Conservation (phyloP, 2,329 filamentous ascomycete species). For the Aspergillus ochraceus region DNA sequence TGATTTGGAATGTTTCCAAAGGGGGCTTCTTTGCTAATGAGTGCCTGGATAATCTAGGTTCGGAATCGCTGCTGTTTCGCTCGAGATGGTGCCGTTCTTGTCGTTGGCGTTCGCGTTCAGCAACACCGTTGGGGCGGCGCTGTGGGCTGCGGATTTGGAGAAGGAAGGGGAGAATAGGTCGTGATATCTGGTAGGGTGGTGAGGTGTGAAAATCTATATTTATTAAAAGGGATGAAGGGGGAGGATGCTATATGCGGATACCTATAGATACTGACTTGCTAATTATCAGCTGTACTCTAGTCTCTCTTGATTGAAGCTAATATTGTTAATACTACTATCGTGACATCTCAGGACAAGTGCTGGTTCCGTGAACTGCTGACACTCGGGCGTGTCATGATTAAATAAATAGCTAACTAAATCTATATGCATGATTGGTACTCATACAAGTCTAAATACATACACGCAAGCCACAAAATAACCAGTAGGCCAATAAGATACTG, state of each 20-base stretch:
- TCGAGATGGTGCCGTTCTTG: constrained; percentile 81
- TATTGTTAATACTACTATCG: no score
- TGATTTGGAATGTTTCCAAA: no score
- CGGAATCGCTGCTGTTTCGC: constrained; percentile 76
- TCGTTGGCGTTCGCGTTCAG: constrained; percentile 88
- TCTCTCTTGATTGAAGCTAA: no score
- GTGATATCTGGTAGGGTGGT: not conserved
- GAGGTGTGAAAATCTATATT: no score
- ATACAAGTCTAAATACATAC: not conserved
- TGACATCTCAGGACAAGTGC: no score
- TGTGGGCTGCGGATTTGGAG: constrained; percentile 93
- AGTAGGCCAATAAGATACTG: not conserved
- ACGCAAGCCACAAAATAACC: not conserved
- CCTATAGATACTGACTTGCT: not conserved
- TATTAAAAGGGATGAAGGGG: not conserved
- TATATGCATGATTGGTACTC: not conserved
- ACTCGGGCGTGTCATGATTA: not conserved
- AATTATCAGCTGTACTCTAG: not conserved
- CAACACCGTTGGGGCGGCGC: constrained; percentile 84
- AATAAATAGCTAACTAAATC: not conserved
- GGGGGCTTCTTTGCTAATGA: not conserved
- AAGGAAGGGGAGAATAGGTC: constrained; percentile 40
- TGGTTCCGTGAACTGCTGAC: not conserved
- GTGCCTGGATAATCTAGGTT: constrained; percentile 34
- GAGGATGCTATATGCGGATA: not conserved